Base-by-base conservation (phyloP, 129 eudicot species). In the Rutidosis leptorrhynchoides region DNA sequence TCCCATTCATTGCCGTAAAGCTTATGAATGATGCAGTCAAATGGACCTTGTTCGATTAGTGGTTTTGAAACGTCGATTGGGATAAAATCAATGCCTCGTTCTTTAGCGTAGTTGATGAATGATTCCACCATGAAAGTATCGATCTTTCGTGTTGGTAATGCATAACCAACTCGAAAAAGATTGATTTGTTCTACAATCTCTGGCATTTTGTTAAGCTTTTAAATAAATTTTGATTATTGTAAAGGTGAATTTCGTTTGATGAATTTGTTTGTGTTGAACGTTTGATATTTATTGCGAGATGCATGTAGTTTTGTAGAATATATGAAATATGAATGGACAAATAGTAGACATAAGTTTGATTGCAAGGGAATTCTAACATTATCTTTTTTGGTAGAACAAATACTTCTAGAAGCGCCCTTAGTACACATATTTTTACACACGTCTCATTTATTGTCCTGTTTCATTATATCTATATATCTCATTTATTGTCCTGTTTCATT, bases 21-120 rank as follows among this genome's bases (percentile, higher is more conserved):
- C 56, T 90, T 90, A 81, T 90, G 97, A 7, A 87, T 72, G 32
- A 90, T 52, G 88, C 79, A 69, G 17, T 87, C 73, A 67, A 81
- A 90, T 1, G 90, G 96, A 30, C 73, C 81, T 67, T 87, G 97
- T 5, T 67, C 69, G 59, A 65, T 48, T 14, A 90, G 57, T 9
- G 97, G 89, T 7, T 55, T 25, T 21, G 62, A 26, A 54, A 65
- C 10, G 22, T 87, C 71, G 22, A 90, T 70, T 0, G 71, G 79
- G 59, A 90, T 43, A 29, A 90, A 83, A 20, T 77, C 74, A 5
- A 90, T 65, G 12, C 88, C 86, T 20, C 77, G 76, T 35, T 75
- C 56, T 15, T 68, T 49, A 15, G 90, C 78, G 26, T 53, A 64
- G 25, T 46, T 68, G 22, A 87, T 29, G 25, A 87, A 78, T 4